Evolutionary conservation across 73 alveolate genomes (phyloP).

Genomic region (Paramecium caudatum): DNA sequence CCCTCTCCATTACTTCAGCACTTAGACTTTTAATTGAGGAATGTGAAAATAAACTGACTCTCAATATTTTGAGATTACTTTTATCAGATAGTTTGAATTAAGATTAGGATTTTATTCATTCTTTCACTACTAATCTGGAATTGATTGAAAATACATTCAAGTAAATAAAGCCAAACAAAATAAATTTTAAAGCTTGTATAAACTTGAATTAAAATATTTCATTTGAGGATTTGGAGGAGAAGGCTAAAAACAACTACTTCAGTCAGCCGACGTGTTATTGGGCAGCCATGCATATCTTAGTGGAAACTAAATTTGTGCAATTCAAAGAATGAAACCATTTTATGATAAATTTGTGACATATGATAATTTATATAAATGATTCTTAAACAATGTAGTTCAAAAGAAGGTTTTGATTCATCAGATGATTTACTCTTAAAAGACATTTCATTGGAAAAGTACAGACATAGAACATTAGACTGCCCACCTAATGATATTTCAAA

Average conservation of each 20-base stretch:
- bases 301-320: not conserved
- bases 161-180: not conserved
- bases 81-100: not conserved
- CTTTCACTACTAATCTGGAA: slow-evolving; percentile 43
- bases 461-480: too few relatives aligned
- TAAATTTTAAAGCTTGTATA: slow-evolving; percentile 39
- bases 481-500: too few relatives aligned
- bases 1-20: slow-evolving; percentile 36
- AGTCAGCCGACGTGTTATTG: slow-evolving; percentile 63
- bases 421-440: too few relatives aligned
- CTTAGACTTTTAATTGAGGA: slow-evolving; percentile 10
- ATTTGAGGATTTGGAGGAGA: slow-evolving; percentile 24
- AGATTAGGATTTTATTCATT: slow-evolving; percentile 41
- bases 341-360: slow-evolving; percentile 59
- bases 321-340: slow-evolving; percentile 2
- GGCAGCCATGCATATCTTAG: slow-evolving; percentile 52
- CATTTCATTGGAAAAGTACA: too few relatives aligned
- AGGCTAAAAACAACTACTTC: slow-evolving; percentile 5
- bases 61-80: slow-evolving; percentile 39
- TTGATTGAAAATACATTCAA: slow-evolving; percentile 38
- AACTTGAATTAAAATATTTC: slow-evolving; percentile 1
- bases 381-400: slow-evolving; percentile 52
- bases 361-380: slow-evolving; percentile 63
- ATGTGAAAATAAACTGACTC: slow-evolving; percentile 25
- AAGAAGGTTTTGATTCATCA: slow-evolving; percentile 54